These are phyloP conservation scores for Elsinoe necatrix DNA, from an alignment of 2,329 filamentous ascomycete species.

Conservation along the genomic window DNA sequence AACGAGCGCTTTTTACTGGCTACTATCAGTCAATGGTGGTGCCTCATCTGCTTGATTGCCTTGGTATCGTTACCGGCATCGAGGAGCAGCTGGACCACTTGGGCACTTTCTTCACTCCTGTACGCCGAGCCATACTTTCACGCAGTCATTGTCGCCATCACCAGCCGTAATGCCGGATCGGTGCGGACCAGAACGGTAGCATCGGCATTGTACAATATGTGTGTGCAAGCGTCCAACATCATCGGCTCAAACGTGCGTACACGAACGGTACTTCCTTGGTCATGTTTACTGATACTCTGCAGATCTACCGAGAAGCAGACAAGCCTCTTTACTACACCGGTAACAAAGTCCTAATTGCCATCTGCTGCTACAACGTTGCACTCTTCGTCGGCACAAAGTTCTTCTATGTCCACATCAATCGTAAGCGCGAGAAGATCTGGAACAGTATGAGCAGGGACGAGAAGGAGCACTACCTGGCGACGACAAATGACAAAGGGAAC, in stretches of 20 bases:
- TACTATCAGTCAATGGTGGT: constrained; percentile 35
- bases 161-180: constrained; percentile 53
- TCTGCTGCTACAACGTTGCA: constrained; percentile 43
- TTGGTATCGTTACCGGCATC: constrained; percentile 29
- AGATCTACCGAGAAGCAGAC: constrained; percentile 49
- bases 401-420: constrained; percentile 48
- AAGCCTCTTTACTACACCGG: constrained; percentile 47
- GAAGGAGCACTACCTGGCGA: constrained; percentile 41
- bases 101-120: constrained; percentile 32
- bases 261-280: constrained; percentile 20
- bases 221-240: constrained; percentile 34
- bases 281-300: constrained; percentile 25
- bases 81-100: constrained; percentile 33
- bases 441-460: constrained; percentile 42
- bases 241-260: constrained; percentile 26
- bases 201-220: constrained; percentile 54
- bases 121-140: constrained; percentile 40
- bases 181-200: constrained; percentile 56
- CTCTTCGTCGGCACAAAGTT: constrained; percentile 45
- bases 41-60: constrained; percentile 34
- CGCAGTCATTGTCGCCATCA: constrained; percentile 53
- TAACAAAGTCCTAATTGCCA: constrained; percentile 45
- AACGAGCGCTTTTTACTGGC: constrained; percentile 46
- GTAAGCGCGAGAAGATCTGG: constrained; percentile 41
- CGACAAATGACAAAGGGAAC: constrained; percentile 32